Evolutionary conservation across 768 basidiomycete species (phyloP), one percentile per base, ranked within the genome.

Genomic region (Paxillus involutus): DNA sequence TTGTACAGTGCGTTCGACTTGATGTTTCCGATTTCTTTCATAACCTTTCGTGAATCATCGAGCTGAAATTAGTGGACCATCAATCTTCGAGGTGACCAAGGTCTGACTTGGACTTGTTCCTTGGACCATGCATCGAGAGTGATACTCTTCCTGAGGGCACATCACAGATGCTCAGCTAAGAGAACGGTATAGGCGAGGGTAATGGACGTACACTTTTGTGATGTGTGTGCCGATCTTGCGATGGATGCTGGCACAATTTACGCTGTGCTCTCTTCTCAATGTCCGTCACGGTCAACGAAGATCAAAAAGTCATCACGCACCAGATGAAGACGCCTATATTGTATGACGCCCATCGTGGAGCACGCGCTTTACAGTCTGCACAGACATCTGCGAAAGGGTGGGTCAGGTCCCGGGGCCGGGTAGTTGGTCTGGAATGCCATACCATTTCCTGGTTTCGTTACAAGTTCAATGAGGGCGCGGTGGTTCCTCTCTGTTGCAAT

Each of bases 141-240:
- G 37, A 97, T 61, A 64, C 92, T 95, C 79, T 96, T 97, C 56
- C 94, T 96, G 24, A 17, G 45, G 17, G 16, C 44, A 53, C 44
- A 41, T 43, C 52, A 63, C 44, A 37, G 42, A 14, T 26, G 50
- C 52, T 51, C 35, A 41, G 41, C 30, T 33, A n/a, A 33, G 36
- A 48, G 50, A 43, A 10, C 35, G 8, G 26, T 35, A n/a, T 26
- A 43, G 16, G 16, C 35, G 45, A 45, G 54, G n/a, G 29, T 7
- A 53, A 35, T 8, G 47, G 30, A 77, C 83, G 67, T 77, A 94
- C 92, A 98, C 91, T 83, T 97, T 94, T 0, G 89, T 84, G 59
- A 94, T 78, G 68, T 98, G 95, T 5, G 92, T 95, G 2, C 95
- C 95, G 54, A 98, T 86, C 76, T 95, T 96, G 49, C 95, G 82